A percentile compares a stretch with the other conserved stretches of the same genome.
These are phyloP conservation scores for Kodamaea sp. DNA, from an alignment of 1,139 yeast genomes.

Conservation along the genomic window DNA sequence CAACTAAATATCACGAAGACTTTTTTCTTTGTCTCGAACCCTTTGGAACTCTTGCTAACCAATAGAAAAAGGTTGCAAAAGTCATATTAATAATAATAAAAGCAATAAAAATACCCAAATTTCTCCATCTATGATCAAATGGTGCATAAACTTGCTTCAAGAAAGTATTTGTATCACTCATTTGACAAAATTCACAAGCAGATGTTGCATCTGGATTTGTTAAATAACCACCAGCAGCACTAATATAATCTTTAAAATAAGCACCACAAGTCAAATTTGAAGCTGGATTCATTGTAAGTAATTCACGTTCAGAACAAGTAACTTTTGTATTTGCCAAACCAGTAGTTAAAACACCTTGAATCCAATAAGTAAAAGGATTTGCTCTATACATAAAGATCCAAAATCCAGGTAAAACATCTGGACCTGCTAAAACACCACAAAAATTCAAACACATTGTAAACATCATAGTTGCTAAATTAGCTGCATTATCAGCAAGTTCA, in stretches of 20 bases:
- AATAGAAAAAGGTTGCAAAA: constrained; percentile 22
- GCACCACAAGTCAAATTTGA: constrained; percentile 52
- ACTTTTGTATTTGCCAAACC: constrained; percentile 53
- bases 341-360: constrained; percentile 48
- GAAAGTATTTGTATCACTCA: constrained; percentile 48
- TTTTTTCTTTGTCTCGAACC: constrained; percentile 27
- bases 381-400: constrained; percentile 60
- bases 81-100: constrained; percentile 22
- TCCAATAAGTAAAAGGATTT: constrained; percentile 65
- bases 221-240: constrained; percentile 49
- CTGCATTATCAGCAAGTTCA: constrained; percentile 71
- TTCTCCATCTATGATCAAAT: constrained; percentile 61
- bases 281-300: constrained; percentile 42
- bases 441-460: constrained; percentile 69
- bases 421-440: constrained; percentile 78
- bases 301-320: constrained; percentile 46
- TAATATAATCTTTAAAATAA: constrained; percentile 46
- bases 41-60: constrained; percentile 30
- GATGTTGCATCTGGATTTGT: constrained; percentile 38
- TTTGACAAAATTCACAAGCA: constrained; percentile 51
- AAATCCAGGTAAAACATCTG: constrained; percentile 46
- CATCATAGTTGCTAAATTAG: constrained; percentile 58
- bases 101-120: constrained; percentile 54
- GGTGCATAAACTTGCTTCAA: constrained; percentile 39
- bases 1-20: too few relatives aligned